phyloP scores from a whole-genome alignment of 2,329 filamentous ascomycete genomes.

The Byssochlamys sp. region DNA sequence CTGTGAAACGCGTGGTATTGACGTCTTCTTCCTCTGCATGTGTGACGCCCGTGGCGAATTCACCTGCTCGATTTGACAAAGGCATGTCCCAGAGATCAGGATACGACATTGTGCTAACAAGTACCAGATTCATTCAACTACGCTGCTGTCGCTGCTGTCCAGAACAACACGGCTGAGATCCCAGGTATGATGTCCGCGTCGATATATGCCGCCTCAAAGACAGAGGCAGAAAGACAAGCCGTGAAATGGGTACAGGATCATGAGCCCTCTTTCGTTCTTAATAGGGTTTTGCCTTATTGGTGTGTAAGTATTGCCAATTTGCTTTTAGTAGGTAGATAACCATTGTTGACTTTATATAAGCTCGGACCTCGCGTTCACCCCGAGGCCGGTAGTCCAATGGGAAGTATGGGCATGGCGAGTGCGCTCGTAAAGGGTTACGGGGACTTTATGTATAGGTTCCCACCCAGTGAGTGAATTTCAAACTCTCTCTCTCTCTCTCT shows the following conservation, averaged over 20 bases:
- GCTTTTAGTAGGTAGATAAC: no score
- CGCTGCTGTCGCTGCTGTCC: background rate
- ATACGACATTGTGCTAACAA: no score
- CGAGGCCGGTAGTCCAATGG: slow-evolving; percentile 11
- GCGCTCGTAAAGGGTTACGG: no score
- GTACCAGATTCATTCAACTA: no score
- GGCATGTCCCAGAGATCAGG: no score
- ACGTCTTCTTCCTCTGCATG: slow-evolving; percentile 12
- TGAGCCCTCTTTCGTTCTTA: slow-evolving; percentile 37
- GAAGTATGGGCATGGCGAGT: no score
- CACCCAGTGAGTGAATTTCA: background rate
- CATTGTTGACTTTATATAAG: no score
- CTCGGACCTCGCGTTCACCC: slow-evolving; percentile 14
- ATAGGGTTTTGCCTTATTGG: slow-evolving; percentile 27
- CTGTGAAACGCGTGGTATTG: slow-evolving; percentile 11
- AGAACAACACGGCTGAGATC: slow-evolving; percentile 3
- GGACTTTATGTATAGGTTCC: no score
- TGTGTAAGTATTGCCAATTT: slow-evolving; percentile 13
- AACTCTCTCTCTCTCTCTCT: background rate
- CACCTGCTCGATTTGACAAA: no score
- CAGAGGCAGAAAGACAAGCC: slow-evolving; percentile 36
- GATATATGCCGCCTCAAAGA: slow-evolving; percentile 40
- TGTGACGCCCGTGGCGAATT: no score
- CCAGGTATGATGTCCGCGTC: background rate
- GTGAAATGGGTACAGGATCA: slow-evolving; percentile 40